These are phyloP conservation scores for Entonaema liquescens DNA, from an alignment of 495 filamentous ascomycete genomes.

Conservation along the genomic window DNA sequence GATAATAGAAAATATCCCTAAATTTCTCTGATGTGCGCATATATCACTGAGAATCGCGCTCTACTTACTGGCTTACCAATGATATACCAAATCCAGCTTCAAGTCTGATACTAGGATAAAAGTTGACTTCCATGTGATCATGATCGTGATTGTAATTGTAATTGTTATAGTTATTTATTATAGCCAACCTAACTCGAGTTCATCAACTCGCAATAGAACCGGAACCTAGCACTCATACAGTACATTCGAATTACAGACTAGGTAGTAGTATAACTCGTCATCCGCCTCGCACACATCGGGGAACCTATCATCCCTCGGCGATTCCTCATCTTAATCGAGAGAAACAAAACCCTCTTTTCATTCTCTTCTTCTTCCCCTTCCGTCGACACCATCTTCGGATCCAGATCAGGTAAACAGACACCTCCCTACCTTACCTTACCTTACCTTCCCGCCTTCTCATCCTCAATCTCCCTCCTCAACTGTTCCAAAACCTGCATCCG, in stretches of 20 bases:
- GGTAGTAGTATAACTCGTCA: conserved; percentile 11
- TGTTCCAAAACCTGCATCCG: conserved; percentile 67
- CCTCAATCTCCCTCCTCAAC: conserved; percentile 67
- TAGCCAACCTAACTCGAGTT: conserved; percentile 2
- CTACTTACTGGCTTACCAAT: no score
- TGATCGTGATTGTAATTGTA: conserved; percentile 1
- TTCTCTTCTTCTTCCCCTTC: not conserved
- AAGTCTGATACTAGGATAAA: not conserved
- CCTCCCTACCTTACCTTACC: not conserved
- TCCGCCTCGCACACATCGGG: not conserved
- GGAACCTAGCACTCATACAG: conserved; percentile 8
- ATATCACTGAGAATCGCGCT: not conserved
- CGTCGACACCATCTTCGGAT: no score
- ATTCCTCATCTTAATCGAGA: not conserved
- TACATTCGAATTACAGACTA: conserved; percentile 28
- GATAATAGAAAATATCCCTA: conserved; percentile 10
- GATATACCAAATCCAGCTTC: not conserved
- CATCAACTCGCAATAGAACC: conserved; percentile 1
- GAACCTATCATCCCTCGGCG: not conserved
- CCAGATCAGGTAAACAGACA: no score
- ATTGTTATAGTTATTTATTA: not conserved
- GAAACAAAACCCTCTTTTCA: not conserved
- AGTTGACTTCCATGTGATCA: no score
- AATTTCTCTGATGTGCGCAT: not conserved
- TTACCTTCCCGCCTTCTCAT: conserved; percentile 64